These are phyloP conservation scores for Neckera pumila DNA, from an alignment of 225 moss, liverwort and hornwort species.

Conservation along the genomic window DNA sequence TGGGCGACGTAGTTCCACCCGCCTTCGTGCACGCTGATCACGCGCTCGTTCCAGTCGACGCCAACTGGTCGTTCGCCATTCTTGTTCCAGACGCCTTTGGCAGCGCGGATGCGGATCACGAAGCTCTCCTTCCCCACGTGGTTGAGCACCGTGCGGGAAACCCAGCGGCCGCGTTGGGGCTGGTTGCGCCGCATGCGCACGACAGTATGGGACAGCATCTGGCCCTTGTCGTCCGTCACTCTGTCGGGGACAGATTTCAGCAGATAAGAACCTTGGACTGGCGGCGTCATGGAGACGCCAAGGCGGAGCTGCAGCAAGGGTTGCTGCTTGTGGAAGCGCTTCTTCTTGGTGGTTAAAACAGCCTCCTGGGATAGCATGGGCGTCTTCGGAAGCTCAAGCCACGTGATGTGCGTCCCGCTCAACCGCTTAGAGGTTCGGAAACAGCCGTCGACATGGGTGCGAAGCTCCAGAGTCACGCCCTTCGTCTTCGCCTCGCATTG, in stretches of 20 bases:
- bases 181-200: conserved; percentile 54
- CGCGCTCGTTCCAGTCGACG: conserved; percentile 87
- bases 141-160: conserved; percentile 78
- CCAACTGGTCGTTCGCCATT: conserved; percentile 68
- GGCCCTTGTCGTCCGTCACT: conserved; percentile 69
- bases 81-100: conserved; percentile 69
- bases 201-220: conserved; percentile 56
- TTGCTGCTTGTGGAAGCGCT: background rate
- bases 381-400: conserved; percentile 53
- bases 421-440: conserved; percentile 38
- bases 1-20: conserved; percentile 68
- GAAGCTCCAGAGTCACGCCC: conserved; percentile 56
- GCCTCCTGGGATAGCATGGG: conserved; percentile 53
- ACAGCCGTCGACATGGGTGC: conserved; percentile 26
- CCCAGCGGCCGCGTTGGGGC: conserved; percentile 77
- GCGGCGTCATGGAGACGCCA: conserved; percentile 64
- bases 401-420: conserved; percentile 33
- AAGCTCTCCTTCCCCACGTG: conserved; percentile 77
- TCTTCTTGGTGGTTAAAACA: conserved; percentile 18
- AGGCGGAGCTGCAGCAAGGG: conserved; percentile 22
- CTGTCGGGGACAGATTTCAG: conserved; percentile 74
- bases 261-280: conserved; percentile 53
- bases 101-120: conserved; percentile 72
- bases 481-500: conserved; percentile 64
- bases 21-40: conserved; percentile 63